phyloP scores from a whole-genome alignment of 2,329 filamentous ascomycete species.

The Tolypocladium ovalisporum region DNA sequence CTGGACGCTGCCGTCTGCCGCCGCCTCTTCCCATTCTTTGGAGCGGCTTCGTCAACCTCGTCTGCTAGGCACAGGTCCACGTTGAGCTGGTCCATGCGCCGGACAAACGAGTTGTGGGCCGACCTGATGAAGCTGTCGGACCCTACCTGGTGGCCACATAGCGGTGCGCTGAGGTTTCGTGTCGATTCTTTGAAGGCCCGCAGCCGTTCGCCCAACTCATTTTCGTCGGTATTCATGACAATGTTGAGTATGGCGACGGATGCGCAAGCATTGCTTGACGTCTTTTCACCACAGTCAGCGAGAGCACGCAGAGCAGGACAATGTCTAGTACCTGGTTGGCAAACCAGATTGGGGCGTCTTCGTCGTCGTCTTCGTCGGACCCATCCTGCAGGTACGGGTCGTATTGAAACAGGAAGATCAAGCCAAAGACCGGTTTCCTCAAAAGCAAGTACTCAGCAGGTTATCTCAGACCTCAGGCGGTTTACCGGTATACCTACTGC shows the following conservation, averaged over 20 bases:
- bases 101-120: slow-evolving; percentile 80
- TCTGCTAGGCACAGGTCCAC: slow-evolving; percentile 56
- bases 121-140: slow-evolving; percentile 66
- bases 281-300: slow-evolving; percentile 33
- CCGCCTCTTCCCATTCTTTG: slow-evolving; percentile 26
- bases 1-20: slow-evolving; percentile 14
- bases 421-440: slow-evolving; percentile 65
- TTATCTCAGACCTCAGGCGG: not conserved
- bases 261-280: slow-evolving; percentile 75
- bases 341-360: slow-evolving; percentile 63
- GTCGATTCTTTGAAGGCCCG: slow-evolving; percentile 65
- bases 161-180: slow-evolving; percentile 52
- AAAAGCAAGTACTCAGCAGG: not conserved
- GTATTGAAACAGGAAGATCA: slow-evolving; percentile 83
- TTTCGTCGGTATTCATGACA: slow-evolving; percentile 65
- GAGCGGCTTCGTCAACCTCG: slow-evolving; percentile 29
- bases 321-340: slow-evolving; percentile 62
- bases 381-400: slow-evolving; percentile 28
- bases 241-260: slow-evolving; percentile 92
- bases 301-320: not conserved
- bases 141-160: slow-evolving; percentile 66
- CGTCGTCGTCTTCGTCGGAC: slow-evolving; percentile 33
- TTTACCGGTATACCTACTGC: slow-evolving; percentile 31
- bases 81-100: slow-evolving; percentile 66
- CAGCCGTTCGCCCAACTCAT: slow-evolving; percentile 62